Percentiles rank a stretch among this genome's conserved stretches.
Evolutionary conservation across 2,329 filamentous ascomycete genomes (phyloP).

Genomic region (Ceratocystis albifundus): DNA sequence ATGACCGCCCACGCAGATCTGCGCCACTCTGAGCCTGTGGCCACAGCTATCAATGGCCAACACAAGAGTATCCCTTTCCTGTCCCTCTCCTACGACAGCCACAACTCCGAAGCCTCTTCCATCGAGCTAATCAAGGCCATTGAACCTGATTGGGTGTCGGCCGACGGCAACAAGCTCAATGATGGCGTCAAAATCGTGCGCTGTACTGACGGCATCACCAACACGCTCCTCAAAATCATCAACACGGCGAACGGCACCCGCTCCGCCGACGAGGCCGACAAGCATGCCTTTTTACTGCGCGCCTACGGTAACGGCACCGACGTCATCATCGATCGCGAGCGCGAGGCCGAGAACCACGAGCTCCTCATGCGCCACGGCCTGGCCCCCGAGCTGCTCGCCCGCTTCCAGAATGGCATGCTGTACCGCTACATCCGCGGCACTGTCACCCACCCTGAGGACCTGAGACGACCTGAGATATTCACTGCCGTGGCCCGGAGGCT

Average conservation of each 20-base stretch:
- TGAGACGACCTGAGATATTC: constrained; percentile 65
- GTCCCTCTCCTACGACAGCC: constrained; percentile 64
- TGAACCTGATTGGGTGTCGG: constrained; percentile 68
- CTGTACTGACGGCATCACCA: constrained; percentile 97
- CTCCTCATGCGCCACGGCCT: constrained; percentile 72
- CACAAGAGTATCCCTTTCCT: constrained; percentile 48
- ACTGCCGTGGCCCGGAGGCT: constrained; percentile 71
- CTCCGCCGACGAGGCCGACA: constrained; percentile 62
- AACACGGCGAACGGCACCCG: constrained; percentile 57
- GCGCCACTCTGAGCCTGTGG: constrained; percentile 12
- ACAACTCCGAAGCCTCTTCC: constrained; percentile 67
- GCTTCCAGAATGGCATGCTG: constrained; percentile 91
- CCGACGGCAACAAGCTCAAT: constrained; percentile 32
- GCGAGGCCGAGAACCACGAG: constrained; percentile 69
- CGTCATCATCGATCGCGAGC: constrained; percentile 87
- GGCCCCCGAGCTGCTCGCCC: constrained; percentile 75
- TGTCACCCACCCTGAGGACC: constrained; percentile 67
- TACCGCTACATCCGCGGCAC: constrained; percentile 81
- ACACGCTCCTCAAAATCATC: constrained; percentile 73
- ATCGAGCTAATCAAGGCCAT: constrained; percentile 66
- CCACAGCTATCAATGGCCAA: constrained; percentile 1
- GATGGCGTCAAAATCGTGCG: constrained; percentile 61
- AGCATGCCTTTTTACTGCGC: constrained; percentile 74
- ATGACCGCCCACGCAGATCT: constrained; percentile 21
- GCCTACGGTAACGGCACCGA: constrained; percentile 93